Percentiles rank a stretch among this genome's conserved stretches.
Evolutionary conservation across 2,329 filamentous ascomycete species (phyloP).

Genomic region (Talaromyces marneffei): DNA sequence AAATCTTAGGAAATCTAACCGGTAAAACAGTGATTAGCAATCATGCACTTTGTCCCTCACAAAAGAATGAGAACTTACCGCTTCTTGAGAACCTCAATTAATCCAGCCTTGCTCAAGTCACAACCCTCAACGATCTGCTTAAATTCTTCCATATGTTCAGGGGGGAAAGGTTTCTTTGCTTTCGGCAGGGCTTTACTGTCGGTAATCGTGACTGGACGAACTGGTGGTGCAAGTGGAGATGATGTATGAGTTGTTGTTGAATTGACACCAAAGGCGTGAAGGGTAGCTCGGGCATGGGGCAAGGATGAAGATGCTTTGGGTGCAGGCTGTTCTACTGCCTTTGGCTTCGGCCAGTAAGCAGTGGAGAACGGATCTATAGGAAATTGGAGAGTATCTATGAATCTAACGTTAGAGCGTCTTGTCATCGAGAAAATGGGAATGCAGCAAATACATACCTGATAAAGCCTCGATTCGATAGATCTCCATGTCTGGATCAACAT

Average conservation of each 20-base stretch:
- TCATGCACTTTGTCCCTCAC: background rate
- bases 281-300: slow-evolving; percentile 13
- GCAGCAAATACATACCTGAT: slow-evolving; percentile 47
- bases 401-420: background rate
- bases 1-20: slow-evolving; percentile 59
- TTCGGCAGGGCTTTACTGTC: slow-evolving; percentile 18
- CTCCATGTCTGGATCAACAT: slow-evolving; percentile 44
- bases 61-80: slow-evolving; percentile 38
- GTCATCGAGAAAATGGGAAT: background rate
- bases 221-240: slow-evolving; percentile 12
- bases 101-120: slow-evolving; percentile 65
- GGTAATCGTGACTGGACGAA: background rate
- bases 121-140: slow-evolving; percentile 64
- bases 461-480: slow-evolving; percentile 71
- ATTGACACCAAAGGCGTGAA: slow-evolving; percentile 15
- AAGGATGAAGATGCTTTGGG: slow-evolving; percentile 12
- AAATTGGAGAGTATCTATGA: slow-evolving; percentile 41
- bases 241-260: slow-evolving; percentile 10
- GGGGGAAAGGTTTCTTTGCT: slow-evolving; percentile 46
- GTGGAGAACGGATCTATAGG: slow-evolving; percentile 81
- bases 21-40: slow-evolving; percentile 10
- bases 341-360: slow-evolving; percentile 62
- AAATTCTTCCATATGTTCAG: slow-evolving; percentile 60
- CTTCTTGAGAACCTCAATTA: slow-evolving; percentile 70
- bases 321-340: slow-evolving; percentile 21